These are phyloP conservation scores for Pseudogymnoascus sp. DNA, from an alignment of 2,329 filamentous ascomycete species.

Conservation along the genomic window DNA sequence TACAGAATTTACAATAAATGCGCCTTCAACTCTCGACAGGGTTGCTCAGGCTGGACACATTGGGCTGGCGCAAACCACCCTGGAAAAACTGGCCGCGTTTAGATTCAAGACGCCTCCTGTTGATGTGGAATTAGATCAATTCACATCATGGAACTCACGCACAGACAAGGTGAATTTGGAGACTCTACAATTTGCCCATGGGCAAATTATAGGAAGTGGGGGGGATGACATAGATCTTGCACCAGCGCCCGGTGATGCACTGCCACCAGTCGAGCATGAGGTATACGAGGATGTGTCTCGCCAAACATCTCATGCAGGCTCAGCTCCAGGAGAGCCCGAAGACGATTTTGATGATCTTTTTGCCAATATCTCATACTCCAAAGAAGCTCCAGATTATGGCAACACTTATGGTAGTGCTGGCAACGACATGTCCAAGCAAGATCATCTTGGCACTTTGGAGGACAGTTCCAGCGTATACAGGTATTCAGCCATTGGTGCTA, in stretches of 20 bases:
- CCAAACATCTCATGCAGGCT: not conserved
- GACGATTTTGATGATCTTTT: not conserved
- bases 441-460: not conserved
- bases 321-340: not conserved
- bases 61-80: constrained; percentile 19
- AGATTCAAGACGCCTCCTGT: not conserved
- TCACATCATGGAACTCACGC: not conserved
- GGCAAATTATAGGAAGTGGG: not conserved
- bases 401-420: not conserved
- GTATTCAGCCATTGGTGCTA: not conserved
- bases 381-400: not conserved
- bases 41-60: constrained; percentile 17
- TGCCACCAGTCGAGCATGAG: not conserved
- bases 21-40: constrained; percentile 16
- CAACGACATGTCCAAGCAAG: not conserved
- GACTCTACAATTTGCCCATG: not conserved
- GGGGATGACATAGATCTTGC: not conserved
- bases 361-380: not conserved
- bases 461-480: not conserved
- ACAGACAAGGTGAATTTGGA: not conserved
- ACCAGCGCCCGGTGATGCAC: not conserved
- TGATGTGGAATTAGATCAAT: not conserved
- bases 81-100: constrained; percentile 22
- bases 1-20: not conserved
- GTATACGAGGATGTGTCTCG: not conserved